Base-by-base conservation (phyloP, 192 early-diverging fungal species). In the Paraglomus brasilianum region DNA sequence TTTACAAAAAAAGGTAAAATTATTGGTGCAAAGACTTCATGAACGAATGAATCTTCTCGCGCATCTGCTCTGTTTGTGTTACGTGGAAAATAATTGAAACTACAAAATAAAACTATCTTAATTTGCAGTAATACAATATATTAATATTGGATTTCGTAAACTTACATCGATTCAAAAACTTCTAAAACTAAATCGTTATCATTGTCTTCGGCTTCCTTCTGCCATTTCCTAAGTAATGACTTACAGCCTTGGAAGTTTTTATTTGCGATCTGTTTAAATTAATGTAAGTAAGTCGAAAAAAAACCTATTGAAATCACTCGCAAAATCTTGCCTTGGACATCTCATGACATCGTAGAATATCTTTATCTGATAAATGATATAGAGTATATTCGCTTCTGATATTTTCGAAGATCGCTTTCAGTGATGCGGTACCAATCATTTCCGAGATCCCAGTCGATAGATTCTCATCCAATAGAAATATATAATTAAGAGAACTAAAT, bases 401-500 rank as follows among this genome's bases (percentile, higher is more conserved):
- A 30, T 56, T 47, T 5, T 70, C 36, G 39, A 70, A 58, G 5
- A 70, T 58, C 8, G 39, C 47, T 43, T 36, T 70, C 11, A 40
- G 58, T 38, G 36, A 55, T 59, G 8, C 19, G 8, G n/a, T n/a
- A 58, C 44, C 40, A 19, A 58, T 46, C 17, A 46, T 46, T 39
- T 56, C 36, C 22, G 9, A 39, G 6, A 56, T 10, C 4, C 53
- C 19, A 43, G 15, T 53, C 13, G 8, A n/a, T 38, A 30, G 15
- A 43, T 70, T 59, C 3, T 70, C 5, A 19, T 70, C 68, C 3
- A 70, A 40, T 56, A 70, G 19, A 44, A 70, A 53, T 42, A 70
- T 58, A 55, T 57, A 41, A 56, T 55, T 70, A 14, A 70, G 17
- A 53, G 68, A 22, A 5, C 68, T 70, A 70, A 39, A 58, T 70